Percentiles rank a stretch among this genome's conserved stretches.
Evolutionary conservation across 2,329 filamentous ascomycete genomes (phyloP).

Genomic region (Colletotrichum costaricense): DNA sequence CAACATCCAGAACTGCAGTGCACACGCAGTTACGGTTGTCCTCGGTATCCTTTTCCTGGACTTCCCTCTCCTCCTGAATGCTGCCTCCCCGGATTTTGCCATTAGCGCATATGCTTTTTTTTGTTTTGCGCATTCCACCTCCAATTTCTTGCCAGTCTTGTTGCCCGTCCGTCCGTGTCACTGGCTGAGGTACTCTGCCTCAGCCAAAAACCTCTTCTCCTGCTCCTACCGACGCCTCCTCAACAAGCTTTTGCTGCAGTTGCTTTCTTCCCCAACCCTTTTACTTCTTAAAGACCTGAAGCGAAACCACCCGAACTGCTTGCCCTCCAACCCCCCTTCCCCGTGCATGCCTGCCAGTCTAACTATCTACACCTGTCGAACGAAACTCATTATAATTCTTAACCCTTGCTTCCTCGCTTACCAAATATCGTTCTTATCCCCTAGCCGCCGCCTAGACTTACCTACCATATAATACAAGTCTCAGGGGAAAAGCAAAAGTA

Average conservation of each 20-base stretch:
- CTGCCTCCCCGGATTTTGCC: slow-evolving; percentile 34
- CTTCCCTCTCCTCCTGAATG: no score
- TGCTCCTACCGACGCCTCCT: slow-evolving; percentile 15
- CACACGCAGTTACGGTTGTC: neutral
- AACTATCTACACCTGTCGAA: neutral
- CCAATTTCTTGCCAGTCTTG: neutral
- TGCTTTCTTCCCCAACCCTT: slow-evolving; percentile 26
- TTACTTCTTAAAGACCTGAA: slow-evolving; percentile 22
- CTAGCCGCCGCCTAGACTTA: neutral
- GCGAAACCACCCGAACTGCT: slow-evolving; percentile 35
- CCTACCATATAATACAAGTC: neutral
- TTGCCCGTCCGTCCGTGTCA: neutral
- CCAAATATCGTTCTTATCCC: neutral
- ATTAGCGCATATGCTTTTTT: slow-evolving; percentile 29
- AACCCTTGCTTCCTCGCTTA: neutral
- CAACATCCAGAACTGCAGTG: neutral
- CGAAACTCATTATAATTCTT: slow-evolving; percentile 3
- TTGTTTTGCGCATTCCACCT: slow-evolving; percentile 11
- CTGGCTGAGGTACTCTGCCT: neutral
- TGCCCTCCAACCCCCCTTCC: neutral
- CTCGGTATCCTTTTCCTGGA: slow-evolving; percentile 18
- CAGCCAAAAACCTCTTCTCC: neutral
- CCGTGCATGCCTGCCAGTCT: neutral
- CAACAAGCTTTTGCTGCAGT: slow-evolving; percentile 31
- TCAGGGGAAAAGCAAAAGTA: slow-evolving; percentile 25